Evolutionary conservation across 1,284 basidiomycete genomes (phyloP), one percentile per base, ranked within the genome.

Genomic region (Butyriboletus regius): DNA sequence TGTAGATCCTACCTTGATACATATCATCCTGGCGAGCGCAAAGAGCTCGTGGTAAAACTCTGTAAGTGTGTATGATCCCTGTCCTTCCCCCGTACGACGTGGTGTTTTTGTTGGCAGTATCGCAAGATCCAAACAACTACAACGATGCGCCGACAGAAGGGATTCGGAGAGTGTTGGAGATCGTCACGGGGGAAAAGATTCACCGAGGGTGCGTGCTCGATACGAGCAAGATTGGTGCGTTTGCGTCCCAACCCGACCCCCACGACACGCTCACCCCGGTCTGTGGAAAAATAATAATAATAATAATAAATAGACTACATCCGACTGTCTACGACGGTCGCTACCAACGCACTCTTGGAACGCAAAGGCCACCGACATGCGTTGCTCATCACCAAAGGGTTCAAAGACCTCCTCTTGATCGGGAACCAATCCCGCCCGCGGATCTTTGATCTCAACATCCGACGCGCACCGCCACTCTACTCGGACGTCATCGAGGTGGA

Each of bases 311-410:
- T 12, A 40, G 92, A 95, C 60, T 93, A 91, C 64, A 92, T 96
- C 55, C 81, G 93, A 15, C 74, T 97, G 4, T 92, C 89, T 0
- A 98, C 95, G 0, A 98, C 95, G 0, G 92, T 98, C 3, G 95
- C 91, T 0, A 98, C 95, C 15, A 98, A 98, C 60, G 94, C 95
- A 0, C 77, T 98, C 0, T 77, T 98, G 6, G 95, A 98, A 66
- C 83, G 95, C 34, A 94, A 93, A 66, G 95, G 95, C 1, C 84
- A 91, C 61, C 83, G 84, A 56, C 91, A 96, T 54, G 95, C 92
- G 0, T 74, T 98, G 20, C 71, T 98, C 17, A 96, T 94, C 62
- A 97, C 94, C 0, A 83, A 84, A 57, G 94, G 91, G 0, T 97
- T 96, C 75, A 84, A 83, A 61, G 94, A 97, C 67, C 78, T 97